Evolutionary conservation across 1,284 basidiomycete genomes (phyloP), one percentile per base, ranked within the genome.

Genomic region (Sparassis latifolia): DNA sequence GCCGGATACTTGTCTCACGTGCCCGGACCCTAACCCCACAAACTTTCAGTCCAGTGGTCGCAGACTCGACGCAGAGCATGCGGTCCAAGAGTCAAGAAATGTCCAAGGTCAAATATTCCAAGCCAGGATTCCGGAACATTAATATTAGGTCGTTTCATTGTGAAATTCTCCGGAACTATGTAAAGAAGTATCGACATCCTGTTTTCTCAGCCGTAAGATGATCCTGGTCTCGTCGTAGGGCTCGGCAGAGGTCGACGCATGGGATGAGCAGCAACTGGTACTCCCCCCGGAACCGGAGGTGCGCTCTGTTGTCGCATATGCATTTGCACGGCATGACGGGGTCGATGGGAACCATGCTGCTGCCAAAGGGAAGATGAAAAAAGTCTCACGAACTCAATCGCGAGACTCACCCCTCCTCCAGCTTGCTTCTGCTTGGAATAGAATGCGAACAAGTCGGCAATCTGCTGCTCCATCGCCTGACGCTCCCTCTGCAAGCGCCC

Each of bases 401-500:
- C 35, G 35, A 37, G 35, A 42, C 6, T 7, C 63, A 65, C 45
- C 38, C 74, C 74, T 61, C 65, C 66, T 33, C 60, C 62, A 3
- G 67, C 66, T 58, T 77, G 75, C 59, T 78, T 81, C 58, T 86
- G 83, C 58, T 81, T 84, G n/a, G 79, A 77, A 60, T 86, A 84
- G 61, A 86, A 86, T 2, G 79, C 73, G 59, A 86, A 85, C 41
- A 89, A 65, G 55, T 88, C 84, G 1, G 80, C 80, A 52, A 88
- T 86, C 58, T 86, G 82, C 55, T 82, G 80, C 62, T 92, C 86
- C 28, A 92, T 70, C 10, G 69, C 71, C 59, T 86, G 85, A 59
- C 85, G 79, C 67, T 91, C 85, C 51, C 79, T 77, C 55, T 89
- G 81, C 47, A 92, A 70, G 37, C 79, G 77, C 42, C 80, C 80